Base-by-base conservation (phyloP, 2,329 filamentous ascomycete genomes). In the Bipolaris gigantea region DNA sequence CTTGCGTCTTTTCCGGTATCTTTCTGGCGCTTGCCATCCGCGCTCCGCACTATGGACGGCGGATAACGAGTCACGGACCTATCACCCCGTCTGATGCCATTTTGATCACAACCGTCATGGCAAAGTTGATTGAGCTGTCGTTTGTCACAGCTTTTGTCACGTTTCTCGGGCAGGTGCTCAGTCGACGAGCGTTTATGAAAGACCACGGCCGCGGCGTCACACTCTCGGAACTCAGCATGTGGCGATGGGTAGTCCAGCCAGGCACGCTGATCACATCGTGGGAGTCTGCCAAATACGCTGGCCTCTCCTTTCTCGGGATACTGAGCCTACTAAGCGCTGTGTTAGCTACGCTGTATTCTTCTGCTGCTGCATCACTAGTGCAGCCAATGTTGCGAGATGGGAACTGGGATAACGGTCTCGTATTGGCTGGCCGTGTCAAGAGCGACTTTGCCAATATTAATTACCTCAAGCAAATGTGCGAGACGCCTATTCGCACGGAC, bases 141-240 rank as follows among this genome's bases (percentile, higher is more conserved):
- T 93, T 92, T 65, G 88, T 90, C 3, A 90, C 89, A 0, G 85
- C 90, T 0, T 89, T 90, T 56, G 87, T 92, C 1, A 83, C 87
- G 0, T 89, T 89, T 50, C 70, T 92, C 0, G 90, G 90, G 0
- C 90, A 94, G 69, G 82, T 89, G 0, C 74, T 93, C 15, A 90
- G 84, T n/a, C 80, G 88, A 18, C 78, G 87, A 50, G 87, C 89
- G 0, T 82, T 90, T 50, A 80, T 81, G 21, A 82, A 80, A 49
- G 77, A 80, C 8, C 60, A 70, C 8, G 82, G 84, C 0, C 75
- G 77, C 2, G 89, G 89, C 2, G 82, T 92, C 53, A 90, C 85
- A 0, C 80, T 93, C 15, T 86, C 89, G 0, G 89, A 93, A 66
- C 84, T 92, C 77, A 87, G 83, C 15, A 91, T 93, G 88, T 81